Evolutionary conservation across 768 basidiomycete genomes (phyloP).

Genomic region (Suillus ampliporus): DNA sequence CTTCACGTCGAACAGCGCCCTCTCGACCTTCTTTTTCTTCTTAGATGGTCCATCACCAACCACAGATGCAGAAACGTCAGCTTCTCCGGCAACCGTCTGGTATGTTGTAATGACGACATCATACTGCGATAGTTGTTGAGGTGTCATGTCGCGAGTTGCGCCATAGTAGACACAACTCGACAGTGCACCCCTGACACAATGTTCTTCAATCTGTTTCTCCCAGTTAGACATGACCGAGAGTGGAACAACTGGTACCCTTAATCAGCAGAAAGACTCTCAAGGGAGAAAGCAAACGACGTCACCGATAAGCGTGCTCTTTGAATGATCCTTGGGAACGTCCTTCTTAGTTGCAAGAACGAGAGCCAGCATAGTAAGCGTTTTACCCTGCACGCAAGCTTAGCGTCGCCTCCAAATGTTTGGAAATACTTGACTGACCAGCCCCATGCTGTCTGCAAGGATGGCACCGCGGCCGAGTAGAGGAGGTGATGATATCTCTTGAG

Average conservation of each 20-base stretch:
- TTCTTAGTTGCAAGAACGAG: slow-evolving; percentile 78
- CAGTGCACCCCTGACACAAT: slow-evolving; percentile 59
- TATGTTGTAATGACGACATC: slow-evolving; percentile 90
- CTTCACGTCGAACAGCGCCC: slow-evolving; percentile 65
- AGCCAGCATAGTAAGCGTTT: slow-evolving; percentile 89
- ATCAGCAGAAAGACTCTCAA: slow-evolving; percentile 9
- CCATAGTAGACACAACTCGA: slow-evolving; percentile 75
- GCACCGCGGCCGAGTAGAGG: slow-evolving; percentile 85
- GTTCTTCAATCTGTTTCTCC: slow-evolving; percentile 84
- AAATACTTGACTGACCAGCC: slow-evolving; percentile 44
- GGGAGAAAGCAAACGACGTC: background rate
- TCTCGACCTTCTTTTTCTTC: slow-evolving; percentile 65
- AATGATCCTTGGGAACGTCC: slow-evolving; percentile 60
- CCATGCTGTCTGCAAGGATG: slow-evolving; percentile 91
- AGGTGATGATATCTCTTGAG: slow-evolving; percentile 55
- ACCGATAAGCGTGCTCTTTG: slow-evolving; percentile 83
- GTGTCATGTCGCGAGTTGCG: slow-evolving; percentile 58
- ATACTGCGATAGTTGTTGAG: slow-evolving; percentile 64
- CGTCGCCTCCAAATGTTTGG: background rate
- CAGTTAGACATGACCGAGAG: slow-evolving; percentile 88
- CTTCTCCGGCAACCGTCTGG: slow-evolving; percentile 68
- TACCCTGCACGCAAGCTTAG: slow-evolving; percentile 60
- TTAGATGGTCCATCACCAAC: slow-evolving; percentile 36
- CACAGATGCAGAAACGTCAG: slow-evolving; percentile 27
- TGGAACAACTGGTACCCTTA: slow-evolving; percentile 62